These are phyloP conservation scores for Solanum peruvianum DNA, from an alignment of 257 asterid genomes.

Conservation along the genomic window DNA sequence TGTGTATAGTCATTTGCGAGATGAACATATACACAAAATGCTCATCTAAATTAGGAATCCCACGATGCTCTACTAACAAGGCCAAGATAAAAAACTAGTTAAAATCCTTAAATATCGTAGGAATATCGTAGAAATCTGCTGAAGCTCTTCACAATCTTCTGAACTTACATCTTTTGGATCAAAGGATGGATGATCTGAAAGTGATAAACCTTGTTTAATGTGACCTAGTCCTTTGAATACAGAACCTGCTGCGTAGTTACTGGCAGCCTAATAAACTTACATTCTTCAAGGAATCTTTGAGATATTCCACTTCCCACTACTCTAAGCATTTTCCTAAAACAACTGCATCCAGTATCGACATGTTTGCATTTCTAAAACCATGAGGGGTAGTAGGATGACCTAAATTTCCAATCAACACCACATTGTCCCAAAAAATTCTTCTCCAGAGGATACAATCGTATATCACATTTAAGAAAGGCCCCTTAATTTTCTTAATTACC, in stretches of 20 bases:
- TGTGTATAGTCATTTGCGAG: neutral
- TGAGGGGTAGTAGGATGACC: slow-evolving; percentile 94
- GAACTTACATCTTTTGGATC: slow-evolving; percentile 29
- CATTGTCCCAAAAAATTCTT: slow-evolving; percentile 51
- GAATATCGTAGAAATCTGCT: slow-evolving; percentile 37
- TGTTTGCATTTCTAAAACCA: slow-evolving; percentile 88
- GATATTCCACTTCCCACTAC: slow-evolving; percentile 41
- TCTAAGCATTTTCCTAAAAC: slow-evolving; percentile 62
- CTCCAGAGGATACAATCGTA: slow-evolving; percentile 55
- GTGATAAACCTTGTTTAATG: slow-evolving; percentile 47
- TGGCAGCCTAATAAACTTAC: slow-evolving; percentile 44
- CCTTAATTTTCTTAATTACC: slow-evolving; percentile 43
- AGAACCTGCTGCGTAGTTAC: slow-evolving; percentile 47
- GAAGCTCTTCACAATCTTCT: slow-evolving; percentile 41
- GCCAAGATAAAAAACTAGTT: neutral
- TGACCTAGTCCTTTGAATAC: slow-evolving; percentile 56
- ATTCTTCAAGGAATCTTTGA: slow-evolving; percentile 36
- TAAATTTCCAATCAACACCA: slow-evolving; percentile 72
- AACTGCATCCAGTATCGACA: slow-evolving; percentile 76
- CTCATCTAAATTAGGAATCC: neutral
- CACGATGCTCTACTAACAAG: neutral
- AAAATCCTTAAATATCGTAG: slow-evolving; percentile 21
- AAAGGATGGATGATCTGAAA: slow-evolving; percentile 27
- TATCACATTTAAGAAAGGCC: slow-evolving; percentile 64
- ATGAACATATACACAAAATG: neutral